Evolutionary conservation across 257 asterid species (phyloP).

Genomic region (Solanum pinnatisectum): DNA sequence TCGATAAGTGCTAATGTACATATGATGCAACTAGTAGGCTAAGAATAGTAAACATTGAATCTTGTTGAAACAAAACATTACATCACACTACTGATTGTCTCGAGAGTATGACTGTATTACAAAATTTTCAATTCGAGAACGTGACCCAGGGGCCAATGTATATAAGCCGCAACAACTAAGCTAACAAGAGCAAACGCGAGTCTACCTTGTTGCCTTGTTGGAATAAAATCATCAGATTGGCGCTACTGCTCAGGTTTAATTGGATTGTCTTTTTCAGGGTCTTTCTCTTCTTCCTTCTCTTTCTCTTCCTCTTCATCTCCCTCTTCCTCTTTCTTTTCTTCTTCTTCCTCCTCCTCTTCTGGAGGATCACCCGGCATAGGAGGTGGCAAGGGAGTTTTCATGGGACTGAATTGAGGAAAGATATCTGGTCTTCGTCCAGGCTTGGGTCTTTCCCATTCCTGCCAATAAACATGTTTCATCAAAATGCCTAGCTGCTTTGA

Average conservation of each 20-base stretch:
- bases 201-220: background rate
- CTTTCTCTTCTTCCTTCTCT: conserved; percentile 33
- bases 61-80: background rate
- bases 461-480: background rate
- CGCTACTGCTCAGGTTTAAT: conserved; percentile 28
- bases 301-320: conserved; percentile 40
- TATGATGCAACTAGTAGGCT: background rate
- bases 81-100: background rate
- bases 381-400: conserved; percentile 60
- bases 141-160: background rate
- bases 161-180: background rate
- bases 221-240: background rate
- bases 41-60: background rate
- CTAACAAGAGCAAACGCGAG: background rate
- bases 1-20: background rate
- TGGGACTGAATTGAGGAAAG: conserved; percentile 85
- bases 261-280: conserved; percentile 29
- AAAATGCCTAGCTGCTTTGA: background rate
- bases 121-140: background rate
- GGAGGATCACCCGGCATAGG: conserved; percentile 22
- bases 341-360: conserved; percentile 71
- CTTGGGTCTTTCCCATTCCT: conserved; percentile 11
- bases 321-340: conserved; percentile 48
- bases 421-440: conserved; percentile 31
- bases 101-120: background rate